phyloP scores from a whole-genome alignment of 2,329 filamentous ascomycete genomes.

The Aspergillus chevalieri region DNA sequence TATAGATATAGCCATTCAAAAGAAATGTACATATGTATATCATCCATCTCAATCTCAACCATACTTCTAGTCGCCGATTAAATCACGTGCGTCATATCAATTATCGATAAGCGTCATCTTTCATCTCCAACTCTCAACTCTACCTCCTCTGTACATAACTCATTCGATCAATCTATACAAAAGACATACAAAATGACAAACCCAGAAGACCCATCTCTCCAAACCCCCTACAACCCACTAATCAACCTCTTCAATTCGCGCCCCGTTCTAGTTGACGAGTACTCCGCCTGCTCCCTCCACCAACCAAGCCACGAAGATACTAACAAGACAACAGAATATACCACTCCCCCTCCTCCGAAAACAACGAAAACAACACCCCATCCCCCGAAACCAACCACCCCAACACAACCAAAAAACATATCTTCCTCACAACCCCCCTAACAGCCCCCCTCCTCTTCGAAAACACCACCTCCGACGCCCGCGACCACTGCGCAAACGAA shows the following conservation, averaged over 20 bases:
- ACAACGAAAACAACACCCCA: slow-evolving; percentile 8
- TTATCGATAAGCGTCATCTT: no score
- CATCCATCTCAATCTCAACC: no score
- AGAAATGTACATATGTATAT: no score
- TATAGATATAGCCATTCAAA: no score
- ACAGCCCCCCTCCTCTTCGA: slow-evolving; percentile 59
- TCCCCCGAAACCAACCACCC: slow-evolving; percentile 14
- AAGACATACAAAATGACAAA: background rate
- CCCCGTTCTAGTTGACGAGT: slow-evolving; percentile 48
- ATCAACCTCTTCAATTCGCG: slow-evolving; percentile 45
- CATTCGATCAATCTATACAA: no score
- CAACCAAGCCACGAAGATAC: background rate
- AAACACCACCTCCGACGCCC: slow-evolving; percentile 59
- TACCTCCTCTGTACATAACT: no score
- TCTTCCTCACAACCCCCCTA: slow-evolving; percentile 51
- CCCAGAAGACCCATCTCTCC: slow-evolving; percentile 12
- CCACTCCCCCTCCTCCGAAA: background rate
- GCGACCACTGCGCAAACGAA: slow-evolving; percentile 62
- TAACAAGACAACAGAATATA: background rate
- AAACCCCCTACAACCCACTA: slow-evolving; percentile 43
- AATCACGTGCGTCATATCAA: no score
- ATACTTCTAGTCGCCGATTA: no score
- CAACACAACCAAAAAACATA: slow-evolving; percentile 21
- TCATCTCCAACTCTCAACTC: no score
- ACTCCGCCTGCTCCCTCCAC: slow-evolving; percentile 12